These are phyloP conservation scores for Beauveria sp. DNA, from an alignment of 2,329 filamentous ascomycete genomes.

Conservation along the genomic window DNA sequence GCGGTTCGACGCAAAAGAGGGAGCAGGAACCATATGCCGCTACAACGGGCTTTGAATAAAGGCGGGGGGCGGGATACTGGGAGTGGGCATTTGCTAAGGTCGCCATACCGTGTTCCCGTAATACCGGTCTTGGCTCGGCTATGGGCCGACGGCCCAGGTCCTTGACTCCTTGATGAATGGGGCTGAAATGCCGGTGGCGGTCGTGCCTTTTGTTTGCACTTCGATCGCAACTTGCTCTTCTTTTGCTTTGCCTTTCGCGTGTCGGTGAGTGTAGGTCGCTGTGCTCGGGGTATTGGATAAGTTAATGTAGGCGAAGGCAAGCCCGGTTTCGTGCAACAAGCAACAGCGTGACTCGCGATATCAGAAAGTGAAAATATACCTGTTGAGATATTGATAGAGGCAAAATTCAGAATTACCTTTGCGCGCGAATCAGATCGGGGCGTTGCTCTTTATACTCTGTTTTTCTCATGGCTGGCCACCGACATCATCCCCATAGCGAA, in stretches of 20 bases:
- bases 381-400: background rate
- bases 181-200: background rate
- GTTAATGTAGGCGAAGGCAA: background rate
- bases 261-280: background rate
- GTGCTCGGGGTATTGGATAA: background rate
- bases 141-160: too few species aligned
- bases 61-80: background rate
- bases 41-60: background rate
- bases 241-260: background rate
- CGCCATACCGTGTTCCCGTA: background rate
- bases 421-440: conserved; percentile 9
- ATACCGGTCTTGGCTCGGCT: background rate
- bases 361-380: background rate
- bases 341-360: background rate
- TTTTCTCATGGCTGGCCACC: background rate
- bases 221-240: background rate
- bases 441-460: conserved; percentile 8
- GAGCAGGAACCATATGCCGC: conserved; percentile 8
- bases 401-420: background rate
- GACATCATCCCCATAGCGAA: background rate
- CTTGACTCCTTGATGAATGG: background rate
- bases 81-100: background rate
- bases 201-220: background rate
- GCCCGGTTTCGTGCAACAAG: background rate
- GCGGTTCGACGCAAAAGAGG: conserved; percentile 2